A percentile compares a stretch with the other conserved stretches of the same genome.
phyloP scores from a whole-genome alignment of 2,329 filamentous ascomycete genomes.

The Tolypocladium ovalisporum region DNA sequence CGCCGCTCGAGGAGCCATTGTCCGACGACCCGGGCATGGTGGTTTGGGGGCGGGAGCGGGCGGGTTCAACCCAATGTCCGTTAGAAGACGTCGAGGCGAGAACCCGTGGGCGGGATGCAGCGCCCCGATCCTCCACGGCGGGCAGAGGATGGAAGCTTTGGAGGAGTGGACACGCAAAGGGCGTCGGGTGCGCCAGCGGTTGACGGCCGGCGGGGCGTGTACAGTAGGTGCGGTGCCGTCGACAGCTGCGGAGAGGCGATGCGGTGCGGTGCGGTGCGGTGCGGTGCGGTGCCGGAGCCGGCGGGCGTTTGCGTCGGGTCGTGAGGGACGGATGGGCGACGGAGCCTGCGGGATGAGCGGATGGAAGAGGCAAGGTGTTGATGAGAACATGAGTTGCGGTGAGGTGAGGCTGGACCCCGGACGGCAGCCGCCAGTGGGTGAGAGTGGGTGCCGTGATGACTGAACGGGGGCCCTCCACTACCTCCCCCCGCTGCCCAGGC shows the following conservation, averaged over 20 bases:
- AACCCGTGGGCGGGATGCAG: background rate
- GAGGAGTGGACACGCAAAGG: background rate
- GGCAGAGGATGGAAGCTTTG: background rate
- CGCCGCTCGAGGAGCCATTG: conserved; percentile 16
- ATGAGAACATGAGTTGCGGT: background rate
- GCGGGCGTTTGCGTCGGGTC: background rate
- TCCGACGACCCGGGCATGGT: conserved; percentile 27
- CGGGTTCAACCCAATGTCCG: background rate
- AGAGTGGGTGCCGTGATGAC: background rate
- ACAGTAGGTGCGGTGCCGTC: background rate
- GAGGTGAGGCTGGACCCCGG: background rate
- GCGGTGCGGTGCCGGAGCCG: background rate
- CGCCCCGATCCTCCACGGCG: background rate
- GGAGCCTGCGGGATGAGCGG: background rate
- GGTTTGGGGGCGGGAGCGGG: background rate
- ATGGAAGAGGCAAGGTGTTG: background rate
- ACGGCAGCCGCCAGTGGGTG: background rate
- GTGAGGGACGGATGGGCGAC: background rate
- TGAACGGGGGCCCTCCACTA: no score
- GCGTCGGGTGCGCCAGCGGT: background rate
- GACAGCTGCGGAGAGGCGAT: background rate
- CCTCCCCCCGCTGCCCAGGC: background rate
- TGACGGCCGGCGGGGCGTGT: background rate
- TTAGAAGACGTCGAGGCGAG: background rate
- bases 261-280: background rate